Evolutionary conservation across 768 basidiomycete genomes (phyloP).

Genomic region (Dacryopinax spathularia): DNA sequence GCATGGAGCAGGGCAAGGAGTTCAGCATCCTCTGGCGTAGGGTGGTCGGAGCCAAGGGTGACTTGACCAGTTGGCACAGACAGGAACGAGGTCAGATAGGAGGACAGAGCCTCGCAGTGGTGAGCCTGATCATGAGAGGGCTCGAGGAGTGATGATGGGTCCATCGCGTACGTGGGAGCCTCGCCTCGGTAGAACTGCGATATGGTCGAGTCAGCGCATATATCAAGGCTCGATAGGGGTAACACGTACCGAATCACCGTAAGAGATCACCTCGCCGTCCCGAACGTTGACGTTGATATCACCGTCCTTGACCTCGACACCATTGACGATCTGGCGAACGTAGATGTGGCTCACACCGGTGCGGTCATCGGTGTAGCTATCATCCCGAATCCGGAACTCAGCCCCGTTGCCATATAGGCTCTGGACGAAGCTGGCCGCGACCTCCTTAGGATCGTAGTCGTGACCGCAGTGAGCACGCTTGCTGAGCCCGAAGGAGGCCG

Average conservation of each 20-base stretch:
- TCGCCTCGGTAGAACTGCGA: constrained; percentile 62
- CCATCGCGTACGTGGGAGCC: constrained; percentile 26
- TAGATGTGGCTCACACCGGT: constrained; percentile 87
- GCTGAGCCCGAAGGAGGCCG: constrained; percentile 24
- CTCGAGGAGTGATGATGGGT: constrained; percentile 22
- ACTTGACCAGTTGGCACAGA: neutral
- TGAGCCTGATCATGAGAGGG: constrained; percentile 30
- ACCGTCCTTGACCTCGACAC: constrained; percentile 76
- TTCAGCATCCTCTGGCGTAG: neutral
- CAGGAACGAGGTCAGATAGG: neutral
- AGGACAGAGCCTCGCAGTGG: constrained; percentile 5
- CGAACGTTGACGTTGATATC: constrained; percentile 90
- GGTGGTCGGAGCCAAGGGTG: neutral
- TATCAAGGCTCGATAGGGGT: neutral
- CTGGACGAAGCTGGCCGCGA: constrained; percentile 50
- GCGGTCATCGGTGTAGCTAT: constrained; percentile 74
- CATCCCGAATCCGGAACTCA: constrained; percentile 40
- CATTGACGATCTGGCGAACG: constrained; percentile 68
- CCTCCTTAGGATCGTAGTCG: constrained; percentile 35
- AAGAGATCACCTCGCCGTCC: constrained; percentile 68
- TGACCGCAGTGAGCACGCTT: constrained; percentile 6
- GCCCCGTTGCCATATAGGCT: constrained; percentile 28
- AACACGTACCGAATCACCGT: constrained; percentile 65
- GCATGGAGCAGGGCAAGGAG: constrained; percentile 4
- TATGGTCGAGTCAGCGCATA: neutral